Percentiles rank a stretch among this genome's conserved stretches.
These are phyloP conservation scores for Lodderomyces margitis DNA, from an alignment of 1,139 yeast species.

Conservation along the genomic window DNA sequence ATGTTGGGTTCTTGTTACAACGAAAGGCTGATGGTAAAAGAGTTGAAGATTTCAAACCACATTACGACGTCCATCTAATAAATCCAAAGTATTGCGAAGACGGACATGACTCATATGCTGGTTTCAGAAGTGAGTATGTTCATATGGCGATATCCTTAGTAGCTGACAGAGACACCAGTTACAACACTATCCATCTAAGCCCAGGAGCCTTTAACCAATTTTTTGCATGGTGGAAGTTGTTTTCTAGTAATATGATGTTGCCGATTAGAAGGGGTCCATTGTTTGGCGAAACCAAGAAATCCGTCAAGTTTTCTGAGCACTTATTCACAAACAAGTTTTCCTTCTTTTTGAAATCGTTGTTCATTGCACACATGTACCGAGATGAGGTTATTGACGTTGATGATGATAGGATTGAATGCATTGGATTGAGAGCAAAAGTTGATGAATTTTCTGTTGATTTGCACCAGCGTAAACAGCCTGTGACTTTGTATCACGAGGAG, in stretches of 20 bases:
- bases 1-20: slow-evolving; percentile 59
- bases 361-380: slow-evolving; percentile 41
- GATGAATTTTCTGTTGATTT: slow-evolving; percentile 41
- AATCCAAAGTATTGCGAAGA: slow-evolving; percentile 60
- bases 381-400: slow-evolving; percentile 23
- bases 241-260: slow-evolving; percentile 41
- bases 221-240: slow-evolving; percentile 47
- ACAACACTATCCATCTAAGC: slow-evolving; percentile 42
- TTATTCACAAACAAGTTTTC: slow-evolving; percentile 41
- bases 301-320: slow-evolving; percentile 44
- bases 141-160: slow-evolving; percentile 52
- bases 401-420: slow-evolving; percentile 31
- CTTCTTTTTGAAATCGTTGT: slow-evolving; percentile 39
- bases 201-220: slow-evolving; percentile 41
- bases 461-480: slow-evolving; percentile 46
- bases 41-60: slow-evolving; percentile 61
- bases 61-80: slow-evolving; percentile 61
- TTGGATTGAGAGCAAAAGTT: slow-evolving; percentile 43
- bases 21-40: slow-evolving; percentile 44
- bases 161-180: slow-evolving; percentile 44
- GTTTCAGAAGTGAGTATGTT: slow-evolving; percentile 40
- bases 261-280: slow-evolving; percentile 41
- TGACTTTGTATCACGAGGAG: slow-evolving; percentile 32
- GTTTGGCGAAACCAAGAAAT: slow-evolving; percentile 36
- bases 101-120: slow-evolving; percentile 39